Conservation (phyloP, 2,329 filamentous ascomycete species). For the Lachnellula cervina region DNA sequence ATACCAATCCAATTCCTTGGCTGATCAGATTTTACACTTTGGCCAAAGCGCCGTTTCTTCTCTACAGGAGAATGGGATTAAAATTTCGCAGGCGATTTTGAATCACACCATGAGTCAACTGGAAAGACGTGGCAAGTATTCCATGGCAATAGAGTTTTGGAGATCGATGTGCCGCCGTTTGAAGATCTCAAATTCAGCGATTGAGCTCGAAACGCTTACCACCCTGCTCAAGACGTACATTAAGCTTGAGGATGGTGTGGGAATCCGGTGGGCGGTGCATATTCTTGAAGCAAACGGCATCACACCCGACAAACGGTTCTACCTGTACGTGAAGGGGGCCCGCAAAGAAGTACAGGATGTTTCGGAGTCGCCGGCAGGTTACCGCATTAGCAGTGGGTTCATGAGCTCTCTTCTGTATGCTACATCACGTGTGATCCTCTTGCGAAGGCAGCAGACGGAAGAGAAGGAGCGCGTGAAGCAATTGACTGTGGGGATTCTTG, state of each 20-base stretch:
- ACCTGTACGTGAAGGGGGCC: slow-evolving; percentile 15
- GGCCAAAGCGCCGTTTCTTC: slow-evolving; percentile 14
- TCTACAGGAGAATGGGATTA: slow-evolving; percentile 19
- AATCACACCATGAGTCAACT: slow-evolving; percentile 27
- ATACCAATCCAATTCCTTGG: background rate
- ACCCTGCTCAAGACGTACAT: slow-evolving; percentile 28
- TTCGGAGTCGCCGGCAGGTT: background rate
- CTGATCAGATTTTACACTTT: slow-evolving; percentile 4
- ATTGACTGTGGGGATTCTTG: slow-evolving; percentile 24
- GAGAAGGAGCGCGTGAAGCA: slow-evolving; percentile 12
- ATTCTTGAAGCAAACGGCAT: slow-evolving; percentile 20
- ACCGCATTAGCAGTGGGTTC: slow-evolving; percentile 11
- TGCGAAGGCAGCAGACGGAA: slow-evolving; percentile 6
- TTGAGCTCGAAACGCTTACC: slow-evolving; percentile 22
- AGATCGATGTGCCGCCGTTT: slow-evolving; percentile 18
- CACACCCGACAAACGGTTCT: slow-evolving; percentile 21
- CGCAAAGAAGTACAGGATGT: slow-evolving; percentile 5
- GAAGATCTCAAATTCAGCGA: slow-evolving; percentile 6
- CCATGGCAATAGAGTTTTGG: slow-evolving; percentile 28
- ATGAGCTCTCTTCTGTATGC: slow-evolving; percentile 9
- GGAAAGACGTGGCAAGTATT: slow-evolving; percentile 12
- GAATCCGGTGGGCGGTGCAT: slow-evolving; percentile 26
- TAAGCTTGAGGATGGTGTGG: slow-evolving; percentile 16
- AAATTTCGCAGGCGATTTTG: slow-evolving; percentile 19
- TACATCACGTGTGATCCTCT: background rate